Evolutionary conservation across 495 filamentous ascomycete species (phyloP).

Genomic region (Hyaloscypha variabilis): DNA sequence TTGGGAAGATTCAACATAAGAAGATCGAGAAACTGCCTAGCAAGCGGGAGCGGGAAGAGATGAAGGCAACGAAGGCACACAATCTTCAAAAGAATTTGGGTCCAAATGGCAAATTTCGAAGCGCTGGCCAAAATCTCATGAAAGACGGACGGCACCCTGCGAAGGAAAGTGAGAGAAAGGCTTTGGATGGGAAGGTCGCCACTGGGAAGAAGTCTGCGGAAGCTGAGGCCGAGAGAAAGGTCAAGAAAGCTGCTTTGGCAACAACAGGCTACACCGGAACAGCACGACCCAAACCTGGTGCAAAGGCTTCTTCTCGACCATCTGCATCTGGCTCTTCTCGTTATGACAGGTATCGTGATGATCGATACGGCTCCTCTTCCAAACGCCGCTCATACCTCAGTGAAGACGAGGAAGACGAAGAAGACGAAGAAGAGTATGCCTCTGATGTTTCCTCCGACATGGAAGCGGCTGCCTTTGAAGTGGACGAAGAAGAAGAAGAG

Average conservation of each 20-base stretch:
- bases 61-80: conserved; percentile 38
- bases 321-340: conserved; percentile 20
- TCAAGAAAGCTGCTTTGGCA: conserved; percentile 57
- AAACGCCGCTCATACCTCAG: conserved; percentile 36
- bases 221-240: conserved; percentile 48
- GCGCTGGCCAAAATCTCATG: conserved; percentile 10
- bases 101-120: conserved; percentile 29
- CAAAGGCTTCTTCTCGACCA: conserved; percentile 25
- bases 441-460: conserved; percentile 60
- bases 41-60: conserved; percentile 50
- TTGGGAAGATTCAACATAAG: conserved; percentile 60
- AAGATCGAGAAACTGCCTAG: conserved; percentile 44
- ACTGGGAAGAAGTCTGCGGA: conserved; percentile 24
- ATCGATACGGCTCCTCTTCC: conserved; percentile 15
- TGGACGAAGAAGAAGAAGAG: conserved; percentile 58
- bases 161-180: conserved; percentile 23
- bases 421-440: conserved; percentile 58
- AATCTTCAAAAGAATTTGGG: conserved; percentile 29
- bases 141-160: conserved; percentile 28
- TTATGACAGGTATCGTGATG: conserved; percentile 25
- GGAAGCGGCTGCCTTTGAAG: conserved; percentile 62
- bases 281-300: conserved; percentile 38
- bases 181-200: conserved; percentile 29
- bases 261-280: conserved; percentile 61
- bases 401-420: conserved; percentile 46